phyloP scores from a whole-genome alignment of 2,329 filamentous ascomycete species.

The Fusarium staphyleae region DNA sequence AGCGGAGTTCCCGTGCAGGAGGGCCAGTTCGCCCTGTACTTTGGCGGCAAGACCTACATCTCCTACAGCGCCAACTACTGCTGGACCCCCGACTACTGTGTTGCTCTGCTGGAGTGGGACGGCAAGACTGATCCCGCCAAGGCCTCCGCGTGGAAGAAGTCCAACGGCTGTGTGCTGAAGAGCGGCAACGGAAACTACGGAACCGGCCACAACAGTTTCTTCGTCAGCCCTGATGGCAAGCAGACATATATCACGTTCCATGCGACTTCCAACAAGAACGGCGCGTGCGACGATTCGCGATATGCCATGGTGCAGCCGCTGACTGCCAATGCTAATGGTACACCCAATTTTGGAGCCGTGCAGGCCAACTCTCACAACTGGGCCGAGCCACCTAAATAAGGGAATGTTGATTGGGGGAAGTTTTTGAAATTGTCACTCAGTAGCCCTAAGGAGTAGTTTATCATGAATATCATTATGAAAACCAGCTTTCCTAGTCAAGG shows the following conservation, averaged over 20 bases:
- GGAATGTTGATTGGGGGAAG: not conserved
- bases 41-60: constrained; percentile 59
- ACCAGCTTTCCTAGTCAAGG: no score
- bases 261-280: constrained; percentile 56
- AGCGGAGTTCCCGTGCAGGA: constrained; percentile 61
- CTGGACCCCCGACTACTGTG: constrained; percentile 61
- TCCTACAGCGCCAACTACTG: constrained; percentile 64
- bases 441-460: no score
- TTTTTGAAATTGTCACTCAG: no score
- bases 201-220: constrained; percentile 66
- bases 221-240: constrained; percentile 60
- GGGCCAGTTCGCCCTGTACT: constrained; percentile 61
- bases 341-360: constrained; percentile 58
- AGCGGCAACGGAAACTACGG: constrained; percentile 64
- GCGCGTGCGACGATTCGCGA: constrained; percentile 60
- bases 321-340: constrained; percentile 58
- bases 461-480: no score
- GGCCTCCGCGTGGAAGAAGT: constrained; percentile 58
- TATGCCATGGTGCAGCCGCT: constrained; percentile 62
- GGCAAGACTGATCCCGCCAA: constrained; percentile 56
- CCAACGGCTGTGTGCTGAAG: constrained; percentile 56
- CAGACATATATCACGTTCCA: constrained; percentile 65
- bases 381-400: constrained; percentile 23
- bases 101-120: constrained; percentile 62
- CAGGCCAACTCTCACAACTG: constrained; percentile 34